Evolutionary conservation across 108 stramenopile genomes (phyloP).

Genomic region (Chaetoceros tenuissimus): DNA sequence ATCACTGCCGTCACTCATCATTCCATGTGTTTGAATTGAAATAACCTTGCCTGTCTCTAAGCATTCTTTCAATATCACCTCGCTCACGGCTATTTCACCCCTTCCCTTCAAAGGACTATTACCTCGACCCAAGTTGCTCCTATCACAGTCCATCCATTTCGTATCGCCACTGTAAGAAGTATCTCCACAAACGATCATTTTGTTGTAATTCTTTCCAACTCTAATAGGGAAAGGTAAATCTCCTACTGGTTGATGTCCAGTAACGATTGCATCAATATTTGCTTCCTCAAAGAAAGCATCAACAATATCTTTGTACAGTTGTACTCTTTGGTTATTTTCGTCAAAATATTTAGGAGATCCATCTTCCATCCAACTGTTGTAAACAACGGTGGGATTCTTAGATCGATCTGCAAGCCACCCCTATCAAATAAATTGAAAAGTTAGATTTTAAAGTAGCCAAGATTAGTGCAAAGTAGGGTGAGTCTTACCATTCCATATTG

Average conservation of each 20-base stretch:
- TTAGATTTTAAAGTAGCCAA: neutral
- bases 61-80: conserved; percentile 44
- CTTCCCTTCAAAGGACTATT: conserved; percentile 27
- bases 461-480: neutral
- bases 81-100: conserved; percentile 37
- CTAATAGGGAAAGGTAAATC: conserved; percentile 71
- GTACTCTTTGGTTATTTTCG: conserved; percentile 10
- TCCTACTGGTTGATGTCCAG: conserved; percentile 79
- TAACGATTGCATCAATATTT: conserved; percentile 37
- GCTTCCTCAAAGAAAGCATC: conserved; percentile 37
- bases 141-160: conserved; percentile 18
- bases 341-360: conserved; percentile 57
- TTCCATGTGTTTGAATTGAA: conserved; percentile 44
- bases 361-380: conserved; percentile 51
- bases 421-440: too few relatives aligned
- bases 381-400: conserved; percentile 64
- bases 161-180: conserved; percentile 78
- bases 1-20: conserved; percentile 51
- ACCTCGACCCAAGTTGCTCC: conserved; percentile 34
- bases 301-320: conserved; percentile 5
- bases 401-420: conserved; percentile 44
- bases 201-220: conserved; percentile 8
- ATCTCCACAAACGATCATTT: conserved; percentile 58
- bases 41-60: conserved; percentile 6
- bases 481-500: conserved; percentile 87